Evolutionary conservation across 352 stramenopile species (phyloP).

Genomic region (Globisporangium mamillatum): DNA sequence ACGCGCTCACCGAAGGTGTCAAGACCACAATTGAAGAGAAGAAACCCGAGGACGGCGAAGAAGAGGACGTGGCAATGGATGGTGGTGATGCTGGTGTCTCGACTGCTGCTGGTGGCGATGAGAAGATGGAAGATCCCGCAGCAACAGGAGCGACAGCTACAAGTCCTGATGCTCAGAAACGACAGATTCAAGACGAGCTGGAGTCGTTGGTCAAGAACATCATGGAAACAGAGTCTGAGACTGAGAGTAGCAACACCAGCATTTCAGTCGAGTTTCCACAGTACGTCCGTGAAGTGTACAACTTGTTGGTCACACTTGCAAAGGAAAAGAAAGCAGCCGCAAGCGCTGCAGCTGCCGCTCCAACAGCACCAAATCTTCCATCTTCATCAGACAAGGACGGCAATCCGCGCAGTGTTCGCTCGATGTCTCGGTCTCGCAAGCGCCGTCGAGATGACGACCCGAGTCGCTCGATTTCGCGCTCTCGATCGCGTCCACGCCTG

Average conservation of each 20-base stretch:
- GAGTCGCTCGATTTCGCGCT: slow-evolving; percentile 31
- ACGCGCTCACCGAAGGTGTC: slow-evolving; percentile 35
- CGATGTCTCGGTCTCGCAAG: slow-evolving; percentile 34
- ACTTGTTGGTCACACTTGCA: slow-evolving; percentile 35
- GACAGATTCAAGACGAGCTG: slow-evolving; percentile 24
- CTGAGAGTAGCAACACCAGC: background rate
- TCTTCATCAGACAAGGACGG: slow-evolving; percentile 15
- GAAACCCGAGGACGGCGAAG: slow-evolving; percentile 62
- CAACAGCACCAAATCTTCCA: slow-evolving; percentile 9
- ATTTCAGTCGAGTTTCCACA: slow-evolving; percentile 24
- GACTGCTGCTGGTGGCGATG: background rate
- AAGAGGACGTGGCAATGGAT: slow-evolving; percentile 24
- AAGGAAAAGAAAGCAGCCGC: slow-evolving; percentile 34
- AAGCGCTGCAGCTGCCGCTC: slow-evolving; percentile 1
- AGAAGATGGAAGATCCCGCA: background rate
- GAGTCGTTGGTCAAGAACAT: slow-evolving; percentile 12
- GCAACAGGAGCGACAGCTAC: background rate
- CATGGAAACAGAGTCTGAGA: background rate
- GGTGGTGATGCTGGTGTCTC: background rate
- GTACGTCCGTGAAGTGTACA: slow-evolving; percentile 40
- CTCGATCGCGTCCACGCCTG: slow-evolving; percentile 23
- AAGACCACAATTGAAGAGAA: slow-evolving; percentile 36
- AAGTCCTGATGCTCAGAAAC: slow-evolving; percentile 16
- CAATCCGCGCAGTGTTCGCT: slow-evolving; percentile 9
- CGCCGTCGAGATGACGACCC: slow-evolving; percentile 20